Conservation (phyloP, 2,329 filamentous ascomycete species). For the Alternaria incomplexa region DNA sequence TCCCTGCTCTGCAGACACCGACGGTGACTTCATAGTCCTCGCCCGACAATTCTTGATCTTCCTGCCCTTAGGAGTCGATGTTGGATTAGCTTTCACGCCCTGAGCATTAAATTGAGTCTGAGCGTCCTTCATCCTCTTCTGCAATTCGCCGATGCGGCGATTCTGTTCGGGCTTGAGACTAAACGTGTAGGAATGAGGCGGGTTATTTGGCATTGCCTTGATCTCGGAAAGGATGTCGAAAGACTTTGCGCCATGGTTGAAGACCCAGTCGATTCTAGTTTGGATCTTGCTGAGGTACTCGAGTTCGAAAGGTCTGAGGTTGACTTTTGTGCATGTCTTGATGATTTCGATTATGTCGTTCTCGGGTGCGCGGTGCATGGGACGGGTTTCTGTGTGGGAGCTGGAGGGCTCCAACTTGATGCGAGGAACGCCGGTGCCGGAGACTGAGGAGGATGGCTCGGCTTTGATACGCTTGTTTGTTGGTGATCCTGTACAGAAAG, state of each 20-base stretch:
- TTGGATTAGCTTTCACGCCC: background rate
- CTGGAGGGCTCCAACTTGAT: background rate
- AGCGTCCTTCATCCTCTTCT: background rate
- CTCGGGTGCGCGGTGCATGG: background rate
- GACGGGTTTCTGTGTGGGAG: background rate
- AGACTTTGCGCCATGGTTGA: background rate
- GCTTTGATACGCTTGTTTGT: background rate
- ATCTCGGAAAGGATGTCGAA: background rate
- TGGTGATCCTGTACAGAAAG: background rate
- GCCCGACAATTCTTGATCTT: background rate
- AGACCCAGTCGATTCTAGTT: background rate
- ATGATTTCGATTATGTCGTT: background rate
- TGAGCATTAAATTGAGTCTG: background rate
- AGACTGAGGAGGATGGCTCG: background rate
- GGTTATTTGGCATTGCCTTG: background rate
- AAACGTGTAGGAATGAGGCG: too few relatives aligned
- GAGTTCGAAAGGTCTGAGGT: background rate
- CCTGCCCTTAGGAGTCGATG: background rate
- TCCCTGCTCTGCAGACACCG: background rate
- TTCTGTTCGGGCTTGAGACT: background rate
- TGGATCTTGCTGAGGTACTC: background rate
- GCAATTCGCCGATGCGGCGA: background rate
- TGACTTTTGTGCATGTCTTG: background rate
- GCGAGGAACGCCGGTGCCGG: background rate
- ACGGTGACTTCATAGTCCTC: background rate